Base-by-base conservation (phyloP, 2,329 filamentous ascomycete species). In the Pezicula rhizophila region DNA sequence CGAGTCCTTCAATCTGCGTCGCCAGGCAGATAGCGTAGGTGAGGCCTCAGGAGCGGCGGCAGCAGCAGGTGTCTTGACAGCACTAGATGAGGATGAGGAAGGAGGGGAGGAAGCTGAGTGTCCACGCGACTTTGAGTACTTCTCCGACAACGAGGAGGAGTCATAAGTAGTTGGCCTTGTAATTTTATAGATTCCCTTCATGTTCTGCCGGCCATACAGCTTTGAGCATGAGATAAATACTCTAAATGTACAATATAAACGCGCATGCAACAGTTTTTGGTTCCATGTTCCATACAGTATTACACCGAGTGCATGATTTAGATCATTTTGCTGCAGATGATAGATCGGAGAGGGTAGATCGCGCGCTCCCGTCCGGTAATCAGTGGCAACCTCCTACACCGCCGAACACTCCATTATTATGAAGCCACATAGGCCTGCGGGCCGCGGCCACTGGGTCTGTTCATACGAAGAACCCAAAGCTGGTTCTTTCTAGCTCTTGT, bases 41-140 rank as follows among this genome's bases (percentile, higher is more conserved):
- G 63, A 51, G 41, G 56, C 54, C 40, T 56, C 50, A 46, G 52
- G 48, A 49, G 54, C 46, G 15, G 83, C 82, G 0, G 85, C 85
- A 0, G 86, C 86, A 0, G 89, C 87, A 0, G 87, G 85, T 48
- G 88, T 95, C 2, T 71, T 96, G 58, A 96, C 87, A 4, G 85
- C 90, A 5, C 82, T 95, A 4, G 91, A 96, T 60, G 92, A 97
- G 67, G 87, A 92, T 60, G 81, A 76, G 8, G 85, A 89, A 53
- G 83, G 76, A 31, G 84, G 79, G 11, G 84, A 86, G 59, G 88
- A 92, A 64, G 88, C 88, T 2, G 71, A 77, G 34, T 66, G 80
- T 6, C 89, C 88, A 5, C 70, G 72, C 10, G 84, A 88, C 45
- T 93, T 93, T 68, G 86, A 92, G 52, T 91, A 93, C 66, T 82